Percentiles rank a stretch among this genome's conserved stretches.
Conservation (phyloP, 441 rosid species). For the Mallotus japonicus region DNA sequence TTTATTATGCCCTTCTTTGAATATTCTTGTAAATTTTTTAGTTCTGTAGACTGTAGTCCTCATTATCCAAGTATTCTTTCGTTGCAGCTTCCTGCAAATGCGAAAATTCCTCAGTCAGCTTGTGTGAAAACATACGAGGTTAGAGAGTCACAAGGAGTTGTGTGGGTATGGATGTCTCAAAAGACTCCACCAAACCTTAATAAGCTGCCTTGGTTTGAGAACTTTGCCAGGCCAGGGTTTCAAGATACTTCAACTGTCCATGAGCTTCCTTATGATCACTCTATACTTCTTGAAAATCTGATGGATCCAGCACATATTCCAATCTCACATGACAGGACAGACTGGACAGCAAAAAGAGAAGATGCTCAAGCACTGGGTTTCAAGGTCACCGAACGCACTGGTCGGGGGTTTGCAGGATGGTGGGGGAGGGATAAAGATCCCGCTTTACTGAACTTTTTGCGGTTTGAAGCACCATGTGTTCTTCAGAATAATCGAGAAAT, state of each 20-base stretch:
- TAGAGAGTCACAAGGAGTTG: constrained; percentile 84
- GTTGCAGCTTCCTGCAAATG: constrained; percentile 67
- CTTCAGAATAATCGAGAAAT: constrained; percentile 68
- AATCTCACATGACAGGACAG: constrained; percentile 89
- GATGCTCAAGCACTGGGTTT: constrained; percentile 77
- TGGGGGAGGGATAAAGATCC: constrained; percentile 79
- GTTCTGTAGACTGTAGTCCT: not conserved
- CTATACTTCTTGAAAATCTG: constrained; percentile 88
- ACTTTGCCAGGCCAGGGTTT: constrained; percentile 72
- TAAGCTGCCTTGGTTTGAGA: constrained; percentile 88
- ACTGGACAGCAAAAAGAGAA: constrained; percentile 78
- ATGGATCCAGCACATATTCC: constrained; percentile 98
- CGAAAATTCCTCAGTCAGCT: constrained; percentile 73
- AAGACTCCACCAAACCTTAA: constrained; percentile 55
- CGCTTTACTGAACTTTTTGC: constrained; percentile 45
- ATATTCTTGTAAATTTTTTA: not conserved
- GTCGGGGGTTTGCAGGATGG: constrained; percentile 83
- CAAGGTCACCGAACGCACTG: constrained; percentile 66
- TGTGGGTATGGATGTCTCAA: constrained; percentile 92
- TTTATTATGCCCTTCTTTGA: not conserved
- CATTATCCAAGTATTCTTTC: constrained; percentile 4
- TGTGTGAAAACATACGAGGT: constrained; percentile 69
- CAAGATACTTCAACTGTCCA: constrained; percentile 65
- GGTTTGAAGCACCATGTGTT: constrained; percentile 81
- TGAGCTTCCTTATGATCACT: constrained; percentile 92